Conservation (phyloP, 345 rosid genomes). For the Bruguiera parviflora region DNA sequence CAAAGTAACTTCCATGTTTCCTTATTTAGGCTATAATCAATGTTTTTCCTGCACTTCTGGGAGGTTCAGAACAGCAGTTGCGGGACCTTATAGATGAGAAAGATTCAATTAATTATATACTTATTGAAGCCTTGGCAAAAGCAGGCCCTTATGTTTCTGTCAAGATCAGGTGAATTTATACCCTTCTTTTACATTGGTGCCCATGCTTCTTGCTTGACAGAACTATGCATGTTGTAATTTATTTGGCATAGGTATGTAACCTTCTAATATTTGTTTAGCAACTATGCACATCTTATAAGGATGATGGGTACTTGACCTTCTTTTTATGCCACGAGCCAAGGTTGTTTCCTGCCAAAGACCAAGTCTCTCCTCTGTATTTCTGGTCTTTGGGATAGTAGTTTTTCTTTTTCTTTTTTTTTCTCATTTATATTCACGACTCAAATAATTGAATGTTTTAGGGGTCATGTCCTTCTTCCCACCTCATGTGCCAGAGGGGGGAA, state of each 20-base stretch:
- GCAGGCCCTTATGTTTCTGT: slow-evolving; percentile 64
- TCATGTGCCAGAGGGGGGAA: too few relatives aligned
- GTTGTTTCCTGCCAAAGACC: too few relatives aligned
- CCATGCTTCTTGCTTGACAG: background rate
- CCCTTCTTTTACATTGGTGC: slow-evolving; percentile 1
- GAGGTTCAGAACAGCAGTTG: slow-evolving; percentile 67
- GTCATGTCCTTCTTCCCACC: too few relatives aligned
- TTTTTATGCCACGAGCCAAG: too few relatives aligned
- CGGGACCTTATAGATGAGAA: slow-evolving; percentile 44
- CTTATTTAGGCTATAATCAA: slow-evolving; percentile 54
- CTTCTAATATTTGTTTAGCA: too few relatives aligned
- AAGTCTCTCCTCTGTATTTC: too few relatives aligned
- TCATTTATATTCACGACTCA: background rate
- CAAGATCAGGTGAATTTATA: slow-evolving; percentile 51
- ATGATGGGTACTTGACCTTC: too few relatives aligned
- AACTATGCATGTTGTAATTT: background rate
- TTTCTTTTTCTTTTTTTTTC: background rate
- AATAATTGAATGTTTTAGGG: background rate
- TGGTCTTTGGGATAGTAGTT: background rate
- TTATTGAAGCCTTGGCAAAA: slow-evolving; percentile 59
- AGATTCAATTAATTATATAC: slow-evolving; percentile 38
- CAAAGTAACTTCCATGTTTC: background rate
- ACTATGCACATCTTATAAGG: too few relatives aligned
- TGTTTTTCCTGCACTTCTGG: slow-evolving; percentile 64
- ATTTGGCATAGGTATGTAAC: background rate